A percentile compares a stretch with the other conserved stretches of the same genome.
phyloP scores from a whole-genome alignment of 345 rosid species.

The Bruguiera parviflora region DNA sequence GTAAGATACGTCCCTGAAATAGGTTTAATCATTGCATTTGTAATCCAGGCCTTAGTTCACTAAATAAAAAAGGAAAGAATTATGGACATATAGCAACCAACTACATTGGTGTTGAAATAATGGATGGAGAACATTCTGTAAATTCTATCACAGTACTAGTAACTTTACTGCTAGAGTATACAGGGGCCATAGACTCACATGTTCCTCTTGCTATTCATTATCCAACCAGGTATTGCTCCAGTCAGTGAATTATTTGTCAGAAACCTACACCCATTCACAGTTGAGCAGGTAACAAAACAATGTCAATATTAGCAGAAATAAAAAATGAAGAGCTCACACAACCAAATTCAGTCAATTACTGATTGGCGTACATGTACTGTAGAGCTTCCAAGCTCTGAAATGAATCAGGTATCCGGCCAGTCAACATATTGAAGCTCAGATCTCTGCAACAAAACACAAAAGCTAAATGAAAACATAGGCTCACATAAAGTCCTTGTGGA shows the following conservation, averaged over 20 bases:
- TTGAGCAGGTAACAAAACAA: not conserved
- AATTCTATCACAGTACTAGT: not conserved
- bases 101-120: not conserved
- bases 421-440: constrained; percentile 70
- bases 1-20: constrained; percentile 76
- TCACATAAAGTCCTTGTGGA: not conserved
- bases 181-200: constrained; percentile 40
- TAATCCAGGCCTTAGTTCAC: not conserved
- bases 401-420: constrained; percentile 43
- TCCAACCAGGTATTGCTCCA: constrained; percentile 61
- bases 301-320: not conserved
- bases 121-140: not conserved
- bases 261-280: constrained; percentile 44
- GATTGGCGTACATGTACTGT: constrained; percentile 44
- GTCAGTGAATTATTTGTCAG: constrained; percentile 68
- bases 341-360: not conserved
- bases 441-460: constrained; percentile 44
- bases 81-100: not conserved
- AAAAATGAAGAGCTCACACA: not conserved
- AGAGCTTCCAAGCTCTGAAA: constrained; percentile 11
- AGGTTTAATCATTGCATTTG: constrained; percentile 4
- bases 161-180: not conserved
- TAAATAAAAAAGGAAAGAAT: not conserved
- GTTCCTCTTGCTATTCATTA: constrained; percentile 16
- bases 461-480: not conserved